phyloP scores from a whole-genome alignment of 768 basidiomycete species.

The Floccularia luteovirens region DNA sequence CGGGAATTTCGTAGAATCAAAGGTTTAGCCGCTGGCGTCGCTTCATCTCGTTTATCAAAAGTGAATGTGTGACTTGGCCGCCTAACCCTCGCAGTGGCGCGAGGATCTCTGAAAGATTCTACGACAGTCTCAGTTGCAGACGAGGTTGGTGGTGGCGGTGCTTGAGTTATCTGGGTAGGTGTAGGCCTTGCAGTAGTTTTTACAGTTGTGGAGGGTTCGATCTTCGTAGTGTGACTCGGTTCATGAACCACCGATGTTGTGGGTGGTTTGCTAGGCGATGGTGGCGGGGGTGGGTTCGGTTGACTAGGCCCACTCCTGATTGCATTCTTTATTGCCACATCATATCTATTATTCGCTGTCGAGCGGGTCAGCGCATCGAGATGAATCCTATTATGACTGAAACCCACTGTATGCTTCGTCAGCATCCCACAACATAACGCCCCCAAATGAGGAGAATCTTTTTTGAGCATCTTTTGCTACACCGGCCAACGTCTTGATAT shows the following conservation, averaged over 20 bases:
- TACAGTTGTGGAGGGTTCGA: constrained; percentile 5
- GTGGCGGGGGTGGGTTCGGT: constrained; percentile 5
- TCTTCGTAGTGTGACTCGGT: too few species aligned
- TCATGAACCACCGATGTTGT: too few species aligned
- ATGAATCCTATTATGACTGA: constrained; percentile 6
- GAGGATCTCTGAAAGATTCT: constrained; percentile 20
- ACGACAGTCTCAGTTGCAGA: constrained; percentile 8
- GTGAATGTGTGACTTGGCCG: constrained; percentile 18
- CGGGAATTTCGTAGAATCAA: constrained; percentile 13
- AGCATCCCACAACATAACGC: constrained; percentile 43
- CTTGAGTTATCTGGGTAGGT: constrained; percentile 2
- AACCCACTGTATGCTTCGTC: constrained; percentile 32
- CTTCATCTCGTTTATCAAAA: constrained; percentile 7
- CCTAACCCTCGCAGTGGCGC: constrained; percentile 23
- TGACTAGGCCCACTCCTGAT: constrained; percentile 18
- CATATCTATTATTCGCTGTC: constrained; percentile 39
- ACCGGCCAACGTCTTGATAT: constrained; percentile 29
- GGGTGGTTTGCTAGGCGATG: background rate
- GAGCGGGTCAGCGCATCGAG: background rate
- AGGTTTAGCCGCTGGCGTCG: constrained; percentile 4
- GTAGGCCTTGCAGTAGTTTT: constrained; percentile 7
- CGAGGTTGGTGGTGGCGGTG: constrained; percentile 5
- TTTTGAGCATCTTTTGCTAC: constrained; percentile 36
- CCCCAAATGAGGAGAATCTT: constrained; percentile 54
- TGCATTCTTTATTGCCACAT: constrained; percentile 40